A percentile compares a stretch with the other conserved stretches of the same genome.
Evolutionary conservation across 2,329 filamentous ascomycete species (phyloP).

Genomic region (Colletotrichum salicis): DNA sequence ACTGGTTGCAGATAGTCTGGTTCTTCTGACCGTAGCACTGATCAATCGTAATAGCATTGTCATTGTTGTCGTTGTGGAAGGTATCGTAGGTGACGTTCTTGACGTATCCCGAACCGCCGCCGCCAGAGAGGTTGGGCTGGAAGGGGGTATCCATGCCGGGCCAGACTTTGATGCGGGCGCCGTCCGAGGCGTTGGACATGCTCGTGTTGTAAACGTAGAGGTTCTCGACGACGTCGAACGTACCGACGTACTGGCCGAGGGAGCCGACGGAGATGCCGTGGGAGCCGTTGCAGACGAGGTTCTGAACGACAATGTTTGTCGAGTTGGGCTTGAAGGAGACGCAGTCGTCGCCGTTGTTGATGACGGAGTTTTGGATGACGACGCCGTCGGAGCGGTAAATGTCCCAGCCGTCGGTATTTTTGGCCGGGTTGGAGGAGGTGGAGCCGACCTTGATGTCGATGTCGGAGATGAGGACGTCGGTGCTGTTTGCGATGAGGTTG

Average conservation of each 20-base stretch:
- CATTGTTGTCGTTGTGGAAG: slow-evolving; percentile 70
- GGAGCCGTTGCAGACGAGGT: slow-evolving; percentile 74
- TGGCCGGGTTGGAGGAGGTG: slow-evolving; percentile 62
- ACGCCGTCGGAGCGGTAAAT: slow-evolving; percentile 71
- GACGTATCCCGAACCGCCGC: slow-evolving; percentile 69
- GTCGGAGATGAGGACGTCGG: slow-evolving; percentile 70
- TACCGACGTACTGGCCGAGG: slow-evolving; percentile 72
- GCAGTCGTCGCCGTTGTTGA: slow-evolving; percentile 76
- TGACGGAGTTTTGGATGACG: slow-evolving; percentile 73
- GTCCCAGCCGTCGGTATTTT: slow-evolving; percentile 76
- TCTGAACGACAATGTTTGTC: slow-evolving; percentile 75
- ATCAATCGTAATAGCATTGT: slow-evolving; percentile 50
- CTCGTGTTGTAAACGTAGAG: slow-evolving; percentile 71
- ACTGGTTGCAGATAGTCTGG: slow-evolving; percentile 34
- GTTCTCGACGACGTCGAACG: slow-evolving; percentile 75
- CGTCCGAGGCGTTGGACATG: slow-evolving; percentile 70
- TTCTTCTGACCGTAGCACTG: slow-evolving; percentile 36
- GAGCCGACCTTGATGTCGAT: slow-evolving; percentile 69
- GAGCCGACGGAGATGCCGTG: slow-evolving; percentile 80
- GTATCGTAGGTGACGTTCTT: slow-evolving; percentile 74
- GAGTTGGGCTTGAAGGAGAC: slow-evolving; percentile 81
- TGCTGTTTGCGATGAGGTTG: slow-evolving; percentile 73
- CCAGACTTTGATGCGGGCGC: slow-evolving; percentile 81
- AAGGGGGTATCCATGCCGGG: slow-evolving; percentile 58
- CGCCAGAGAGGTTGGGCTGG: slow-evolving; percentile 66